A percentile compares a stretch with the other conserved stretches of the same genome.
These are phyloP conservation scores for Pseudonitzschia multiseries DNA, from an alignment of 108 stramenopile genomes.

Conservation along the genomic window DNA sequence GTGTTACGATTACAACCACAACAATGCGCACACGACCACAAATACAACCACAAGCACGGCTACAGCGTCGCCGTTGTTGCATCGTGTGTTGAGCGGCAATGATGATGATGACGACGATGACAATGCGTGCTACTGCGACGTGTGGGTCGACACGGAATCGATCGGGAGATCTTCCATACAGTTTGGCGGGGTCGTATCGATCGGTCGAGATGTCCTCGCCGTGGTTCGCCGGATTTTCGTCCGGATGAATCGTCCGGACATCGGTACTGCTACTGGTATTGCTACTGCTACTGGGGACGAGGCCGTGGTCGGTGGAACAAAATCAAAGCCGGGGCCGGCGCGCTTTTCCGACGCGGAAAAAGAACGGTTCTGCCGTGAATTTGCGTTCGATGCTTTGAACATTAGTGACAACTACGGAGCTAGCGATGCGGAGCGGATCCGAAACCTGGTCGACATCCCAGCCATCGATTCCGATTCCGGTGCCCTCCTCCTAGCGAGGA, in stretches of 20 bases:
- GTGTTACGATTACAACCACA: conserved; percentile 26
- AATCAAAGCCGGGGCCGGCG: not conserved
- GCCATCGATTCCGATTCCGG: not conserved
- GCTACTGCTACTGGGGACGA: too few species aligned
- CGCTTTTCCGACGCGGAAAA: conserved; percentile 28
- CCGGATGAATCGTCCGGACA: conserved; percentile 5
- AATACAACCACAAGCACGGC: too few species aligned
- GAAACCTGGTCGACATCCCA: not conserved
- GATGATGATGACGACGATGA: too few species aligned
- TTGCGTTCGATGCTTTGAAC: not conserved
- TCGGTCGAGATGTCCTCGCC: conserved; percentile 21
- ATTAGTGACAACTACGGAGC: not conserved
- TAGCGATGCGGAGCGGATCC: not conserved
- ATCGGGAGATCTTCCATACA: conserved; percentile 23
- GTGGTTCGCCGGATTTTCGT: conserved; percentile 16
- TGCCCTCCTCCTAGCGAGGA: not conserved
- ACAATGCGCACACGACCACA: too few species aligned
- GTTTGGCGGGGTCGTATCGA: conserved; percentile 17
- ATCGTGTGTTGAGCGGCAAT: not conserved
- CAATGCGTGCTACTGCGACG: conserved; percentile 11
- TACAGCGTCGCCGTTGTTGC: not conserved
- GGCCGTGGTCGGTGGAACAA: too few species aligned
- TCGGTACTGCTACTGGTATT: not conserved
- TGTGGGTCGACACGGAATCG: conserved; percentile 20
- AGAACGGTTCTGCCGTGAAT: not conserved